Conservation (phyloP, 192 early-diverging fungal genomes). For the Gigaspora rosea region DNA sequence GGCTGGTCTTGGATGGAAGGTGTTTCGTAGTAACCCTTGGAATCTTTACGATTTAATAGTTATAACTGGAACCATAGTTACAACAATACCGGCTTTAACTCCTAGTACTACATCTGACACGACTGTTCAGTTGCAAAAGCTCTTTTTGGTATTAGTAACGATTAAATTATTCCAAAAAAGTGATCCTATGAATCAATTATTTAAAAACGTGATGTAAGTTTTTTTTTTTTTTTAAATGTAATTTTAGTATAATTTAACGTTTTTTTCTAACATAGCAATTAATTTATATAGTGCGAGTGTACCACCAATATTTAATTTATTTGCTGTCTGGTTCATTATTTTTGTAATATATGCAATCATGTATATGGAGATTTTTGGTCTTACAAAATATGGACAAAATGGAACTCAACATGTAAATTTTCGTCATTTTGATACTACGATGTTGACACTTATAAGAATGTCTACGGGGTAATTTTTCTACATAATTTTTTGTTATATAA, state of each 20-base stretch:
- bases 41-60: conserved; percentile 70
- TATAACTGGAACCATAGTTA: conserved; percentile 52
- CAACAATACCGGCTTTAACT: conserved; percentile 35
- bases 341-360: conserved; percentile 58
- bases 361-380: conserved; percentile 65
- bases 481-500: background rate
- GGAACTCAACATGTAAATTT: conserved; percentile 56
- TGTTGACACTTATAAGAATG: conserved; percentile 54
- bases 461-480: conserved; percentile 54
- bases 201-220: conserved; percentile 61
- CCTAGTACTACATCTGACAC: conserved; percentile 10
- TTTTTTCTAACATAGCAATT: background rate
- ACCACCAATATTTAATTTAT: conserved; percentile 53
- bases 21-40: conserved; percentile 53
- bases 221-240: background rate
- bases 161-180: conserved; percentile 60
- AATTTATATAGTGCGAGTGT: conserved; percentile 40
- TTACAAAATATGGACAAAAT: conserved; percentile 55
- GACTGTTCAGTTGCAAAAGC: conserved; percentile 54
- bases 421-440: conserved; percentile 43
- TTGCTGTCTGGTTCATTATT: conserved; percentile 61
- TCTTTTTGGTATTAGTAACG: conserved; percentile 56
- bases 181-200: conserved; percentile 60
- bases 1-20: conserved; percentile 51
- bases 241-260: background rate